These are phyloP conservation scores for Arthrobotrys sinensis DNA, from an alignment of 2,329 filamentous ascomycete genomes.

Conservation along the genomic window DNA sequence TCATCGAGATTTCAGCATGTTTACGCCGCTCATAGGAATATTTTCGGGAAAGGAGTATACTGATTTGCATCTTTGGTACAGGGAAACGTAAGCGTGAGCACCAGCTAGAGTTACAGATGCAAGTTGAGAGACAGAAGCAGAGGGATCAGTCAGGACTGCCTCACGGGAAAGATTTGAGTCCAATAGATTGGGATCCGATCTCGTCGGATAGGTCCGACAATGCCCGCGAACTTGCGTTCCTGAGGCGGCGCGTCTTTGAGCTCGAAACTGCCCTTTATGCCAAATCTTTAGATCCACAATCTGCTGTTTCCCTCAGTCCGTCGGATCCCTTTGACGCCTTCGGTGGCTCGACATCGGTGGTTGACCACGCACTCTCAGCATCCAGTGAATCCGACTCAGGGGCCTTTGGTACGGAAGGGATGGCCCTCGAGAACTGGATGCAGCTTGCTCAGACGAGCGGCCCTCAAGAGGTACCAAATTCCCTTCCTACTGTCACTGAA, in stretches of 20 bases:
- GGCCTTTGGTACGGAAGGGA: slow-evolving; percentile 52
- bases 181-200: slow-evolving; percentile 49
- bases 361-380: slow-evolving; percentile 52
- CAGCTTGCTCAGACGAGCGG: slow-evolving; percentile 46
- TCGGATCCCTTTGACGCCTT: slow-evolving; percentile 56
- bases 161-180: slow-evolving; percentile 41
- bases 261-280: slow-evolving; percentile 57
- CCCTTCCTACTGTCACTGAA: slow-evolving; percentile 25
- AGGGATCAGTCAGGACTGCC: slow-evolving; percentile 28
- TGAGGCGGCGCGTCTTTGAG: slow-evolving; percentile 49
- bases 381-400: slow-evolving; percentile 58
- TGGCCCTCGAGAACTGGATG: slow-evolving; percentile 58
- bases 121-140: slow-evolving; percentile 57
- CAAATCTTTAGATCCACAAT: slow-evolving; percentile 49
- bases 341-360: slow-evolving; percentile 36
- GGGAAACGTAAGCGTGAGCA: slow-evolving; percentile 59
- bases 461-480: slow-evolving; percentile 54
- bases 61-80: slow-evolving; percentile 14
- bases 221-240: slow-evolving; percentile 49
- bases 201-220: slow-evolving; percentile 49
- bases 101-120: slow-evolving; percentile 56
- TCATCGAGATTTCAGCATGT: slow-evolving; percentile 3
- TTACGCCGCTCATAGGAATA: not conserved
- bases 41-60: not conserved
- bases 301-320: slow-evolving; percentile 41